Percentiles rank a stretch among this genome's conserved stretches.
phyloP scores from a whole-genome alignment of 495 filamentous ascomycete genomes.

The Penicillium waksmanii region DNA sequence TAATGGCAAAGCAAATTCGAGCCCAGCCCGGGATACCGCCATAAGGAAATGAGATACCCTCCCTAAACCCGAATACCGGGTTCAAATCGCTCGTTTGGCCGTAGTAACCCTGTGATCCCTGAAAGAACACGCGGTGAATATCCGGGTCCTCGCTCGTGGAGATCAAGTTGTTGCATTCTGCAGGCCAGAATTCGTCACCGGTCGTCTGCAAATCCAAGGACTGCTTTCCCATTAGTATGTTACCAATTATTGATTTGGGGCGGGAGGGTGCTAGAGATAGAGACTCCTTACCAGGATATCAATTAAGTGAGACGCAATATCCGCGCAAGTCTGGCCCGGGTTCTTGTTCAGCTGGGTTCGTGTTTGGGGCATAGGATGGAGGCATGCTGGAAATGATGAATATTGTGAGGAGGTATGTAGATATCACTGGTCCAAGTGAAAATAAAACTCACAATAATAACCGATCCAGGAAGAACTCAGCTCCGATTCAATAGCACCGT shows the following conservation, averaged over 20 bases:
- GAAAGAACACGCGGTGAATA: conserved; percentile 26
- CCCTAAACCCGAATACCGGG: conserved; percentile 36
- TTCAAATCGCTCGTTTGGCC: conserved; percentile 13
- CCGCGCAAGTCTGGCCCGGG: background rate
- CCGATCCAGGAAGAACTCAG: conserved; percentile 39
- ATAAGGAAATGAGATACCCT: conserved; percentile 29
- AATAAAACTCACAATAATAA: conserved; percentile 36
- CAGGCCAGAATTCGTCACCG: conserved; percentile 30
- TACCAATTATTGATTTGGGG: too few species aligned
- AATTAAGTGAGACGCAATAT: background rate
- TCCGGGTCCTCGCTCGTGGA: conserved; percentile 4
- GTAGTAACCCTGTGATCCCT: conserved; percentile 26
- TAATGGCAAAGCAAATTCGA: conserved; percentile 46
- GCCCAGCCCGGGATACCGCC: conserved; percentile 42
- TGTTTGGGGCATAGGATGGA: background rate
- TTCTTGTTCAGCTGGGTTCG: background rate
- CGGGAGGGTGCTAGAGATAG: background rate
- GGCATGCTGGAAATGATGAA: conserved; percentile 29
- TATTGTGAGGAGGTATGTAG: conserved; percentile 14
- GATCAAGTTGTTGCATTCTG: conserved; percentile 26
- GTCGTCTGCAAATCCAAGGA: conserved; percentile 23
- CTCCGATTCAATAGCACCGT: background rate
- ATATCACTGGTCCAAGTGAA: background rate
- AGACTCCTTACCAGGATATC: background rate
- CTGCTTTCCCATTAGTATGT: conserved; percentile 19